These are phyloP conservation scores for Stellera chamaejasme DNA, from an alignment of 345 rosid species.

Conservation along the genomic window DNA sequence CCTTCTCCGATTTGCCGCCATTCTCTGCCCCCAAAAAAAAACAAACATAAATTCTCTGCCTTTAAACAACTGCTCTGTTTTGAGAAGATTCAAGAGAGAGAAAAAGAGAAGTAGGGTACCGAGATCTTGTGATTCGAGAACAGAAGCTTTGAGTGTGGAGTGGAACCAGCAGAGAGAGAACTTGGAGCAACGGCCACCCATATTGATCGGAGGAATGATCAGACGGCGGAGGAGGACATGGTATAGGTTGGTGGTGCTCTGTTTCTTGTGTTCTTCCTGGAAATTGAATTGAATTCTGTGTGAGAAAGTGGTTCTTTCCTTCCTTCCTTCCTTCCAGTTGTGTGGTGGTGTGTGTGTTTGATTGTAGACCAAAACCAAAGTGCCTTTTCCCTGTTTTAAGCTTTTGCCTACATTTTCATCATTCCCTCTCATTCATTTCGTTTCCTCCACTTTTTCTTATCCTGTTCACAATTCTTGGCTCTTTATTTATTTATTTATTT, in stretches of 20 bases:
- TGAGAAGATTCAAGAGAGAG: neutral
- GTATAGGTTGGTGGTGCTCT: neutral
- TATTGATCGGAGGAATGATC: constrained; percentile 13
- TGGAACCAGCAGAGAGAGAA: constrained; percentile 68
- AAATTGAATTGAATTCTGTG: too few relatives aligned
- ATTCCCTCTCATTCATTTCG: too few relatives aligned
- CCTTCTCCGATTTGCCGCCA: constrained; percentile 37
- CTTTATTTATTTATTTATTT: too few relatives aligned
- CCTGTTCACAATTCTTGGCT: too few relatives aligned
- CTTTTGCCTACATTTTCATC: too few relatives aligned
- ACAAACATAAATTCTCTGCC: neutral
- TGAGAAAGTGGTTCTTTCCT: too few relatives aligned
- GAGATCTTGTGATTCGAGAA: constrained; percentile 61
- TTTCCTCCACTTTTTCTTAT: too few relatives aligned
- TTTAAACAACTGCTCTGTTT: neutral
- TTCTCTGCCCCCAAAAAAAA: constrained; percentile 46
- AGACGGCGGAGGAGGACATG: constrained; percentile 9
- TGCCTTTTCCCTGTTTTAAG: too few relatives aligned
- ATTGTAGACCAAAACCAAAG: too few relatives aligned
- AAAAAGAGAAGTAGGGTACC: constrained; percentile 27
- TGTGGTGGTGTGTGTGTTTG: too few relatives aligned
- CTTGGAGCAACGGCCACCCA: constrained; percentile 73
- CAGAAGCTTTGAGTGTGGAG: constrained; percentile 48
- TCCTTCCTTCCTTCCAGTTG: too few relatives aligned
- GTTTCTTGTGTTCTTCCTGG: too few relatives aligned